Evolutionary conservation across 257 asterid species (phyloP).

Genomic region (Nemophila menziesii): DNA sequence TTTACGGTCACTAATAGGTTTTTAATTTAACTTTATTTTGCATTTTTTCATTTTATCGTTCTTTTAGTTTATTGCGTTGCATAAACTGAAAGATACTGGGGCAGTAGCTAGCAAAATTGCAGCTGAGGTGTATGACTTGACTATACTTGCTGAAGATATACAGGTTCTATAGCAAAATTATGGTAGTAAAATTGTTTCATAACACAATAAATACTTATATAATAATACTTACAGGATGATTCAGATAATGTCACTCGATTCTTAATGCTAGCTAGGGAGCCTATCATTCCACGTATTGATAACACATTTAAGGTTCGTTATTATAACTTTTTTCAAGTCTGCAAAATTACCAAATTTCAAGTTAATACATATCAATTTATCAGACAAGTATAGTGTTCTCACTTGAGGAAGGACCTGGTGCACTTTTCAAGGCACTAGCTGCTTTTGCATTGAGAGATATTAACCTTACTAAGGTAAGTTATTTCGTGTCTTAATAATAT

Average conservation of each 20-base stretch:
- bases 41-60: conserved; percentile 28
- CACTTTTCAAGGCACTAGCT: conserved; percentile 96
- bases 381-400: conserved; percentile 99
- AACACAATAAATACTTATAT: conserved; percentile 1
- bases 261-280: conserved; percentile 95
- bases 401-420: conserved; percentile 98
- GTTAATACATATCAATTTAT: conserved; percentile 5
- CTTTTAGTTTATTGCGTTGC: conserved; percentile 60
- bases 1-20: background rate
- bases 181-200: background rate
- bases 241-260: conserved; percentile 91
- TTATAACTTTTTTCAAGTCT: conserved; percentile 1
- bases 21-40: conserved; percentile 6
- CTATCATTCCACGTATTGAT: conserved; percentile 84
- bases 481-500: background rate
- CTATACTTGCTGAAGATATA: conserved; percentile 81
- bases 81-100: conserved; percentile 73
- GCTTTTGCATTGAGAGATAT: conserved; percentile 89
- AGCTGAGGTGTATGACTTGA: conserved; percentile 64
- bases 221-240: conserved; percentile 57
- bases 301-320: conserved; percentile 86
- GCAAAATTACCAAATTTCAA: background rate
- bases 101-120: conserved; percentile 95
- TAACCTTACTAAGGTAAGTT: conserved; percentile 83
- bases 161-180: conserved; percentile 45